These are phyloP conservation scores for Penicillium sp. DNA, from an alignment of 2,329 filamentous ascomycete species.

Conservation along the genomic window DNA sequence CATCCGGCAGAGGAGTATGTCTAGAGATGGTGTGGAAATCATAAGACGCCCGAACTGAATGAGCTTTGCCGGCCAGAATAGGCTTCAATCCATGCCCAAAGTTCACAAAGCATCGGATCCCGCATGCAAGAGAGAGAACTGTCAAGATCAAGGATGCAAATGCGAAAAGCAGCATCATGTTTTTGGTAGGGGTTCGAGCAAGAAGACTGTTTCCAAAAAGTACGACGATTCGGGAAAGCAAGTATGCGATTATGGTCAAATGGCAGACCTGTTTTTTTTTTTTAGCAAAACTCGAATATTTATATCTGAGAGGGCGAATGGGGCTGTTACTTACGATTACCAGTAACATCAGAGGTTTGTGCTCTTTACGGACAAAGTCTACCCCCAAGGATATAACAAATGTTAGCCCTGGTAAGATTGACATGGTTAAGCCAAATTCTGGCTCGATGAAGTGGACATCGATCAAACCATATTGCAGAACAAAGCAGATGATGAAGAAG, in stretches of 20 bases:
- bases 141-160: slow-evolving; percentile 10
- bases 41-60: too few species aligned
- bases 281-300: background rate
- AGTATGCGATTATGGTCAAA: slow-evolving; percentile 13
- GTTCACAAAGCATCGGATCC: slow-evolving; percentile 11
- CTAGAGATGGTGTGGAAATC: too few species aligned
- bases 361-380: slow-evolving; percentile 13
- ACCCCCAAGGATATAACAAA: slow-evolving; percentile 16
- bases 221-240: slow-evolving; percentile 15
- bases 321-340: background rate
- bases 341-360: slow-evolving; percentile 3
- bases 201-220: slow-evolving; percentile 1
- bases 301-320: too few species aligned
- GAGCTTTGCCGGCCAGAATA: background rate
- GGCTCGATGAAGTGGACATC: slow-evolving; percentile 22
- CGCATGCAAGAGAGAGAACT: slow-evolving; percentile 5
- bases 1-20: too few species aligned
- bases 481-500: slow-evolving; percentile 21
- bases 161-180: slow-evolving; percentile 19
- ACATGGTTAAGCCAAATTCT: slow-evolving; percentile 19
- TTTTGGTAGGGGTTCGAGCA: slow-evolving; percentile 11
- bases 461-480: slow-evolving; percentile 21
- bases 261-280: slow-evolving; percentile 6
- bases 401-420: slow-evolving; percentile 11
- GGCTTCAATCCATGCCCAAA: slow-evolving; percentile 15